Evolutionary conservation across 495 filamentous ascomycete genomes (phyloP).

Genomic region (Echria macrotheca): DNA sequence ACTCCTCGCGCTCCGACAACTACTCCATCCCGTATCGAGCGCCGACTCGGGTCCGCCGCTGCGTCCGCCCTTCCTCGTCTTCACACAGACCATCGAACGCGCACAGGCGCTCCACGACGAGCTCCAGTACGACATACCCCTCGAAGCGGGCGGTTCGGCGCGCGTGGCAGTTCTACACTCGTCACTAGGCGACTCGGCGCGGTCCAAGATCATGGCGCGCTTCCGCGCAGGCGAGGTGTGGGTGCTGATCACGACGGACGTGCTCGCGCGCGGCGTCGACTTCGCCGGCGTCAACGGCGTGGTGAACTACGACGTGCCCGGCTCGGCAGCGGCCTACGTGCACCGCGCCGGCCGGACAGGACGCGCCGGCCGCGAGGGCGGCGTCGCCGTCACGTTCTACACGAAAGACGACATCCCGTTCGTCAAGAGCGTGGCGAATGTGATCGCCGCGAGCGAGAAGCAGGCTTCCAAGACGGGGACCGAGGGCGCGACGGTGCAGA

Average conservation of each 20-base stretch:
- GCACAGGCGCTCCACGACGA: slow-evolving; percentile 83
- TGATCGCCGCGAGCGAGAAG: slow-evolving; percentile 80
- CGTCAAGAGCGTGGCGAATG: slow-evolving; percentile 86
- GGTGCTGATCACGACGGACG: slow-evolving; percentile 92
- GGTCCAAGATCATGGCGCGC: slow-evolving; percentile 74
- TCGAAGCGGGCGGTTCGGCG: slow-evolving; percentile 75
- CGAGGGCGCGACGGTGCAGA: slow-evolving; percentile 52
- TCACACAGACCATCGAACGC: slow-evolving; percentile 89
- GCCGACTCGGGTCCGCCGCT: slow-evolving; percentile 55
- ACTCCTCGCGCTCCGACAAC: slow-evolving; percentile 81
- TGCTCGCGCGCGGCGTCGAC: slow-evolving; percentile 85
- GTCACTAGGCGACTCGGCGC: slow-evolving; percentile 68
- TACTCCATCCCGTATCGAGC: slow-evolving; percentile 71
- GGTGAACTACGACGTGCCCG: slow-evolving; percentile 94
- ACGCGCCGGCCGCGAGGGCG: slow-evolving; percentile 78
- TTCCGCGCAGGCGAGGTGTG: slow-evolving; percentile 93
- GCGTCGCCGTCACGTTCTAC: slow-evolving; percentile 89
- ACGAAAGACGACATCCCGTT: slow-evolving; percentile 91
- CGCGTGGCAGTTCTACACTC: slow-evolving; percentile 90
- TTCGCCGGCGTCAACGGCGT: slow-evolving; percentile 90
- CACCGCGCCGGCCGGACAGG: slow-evolving; percentile 92
- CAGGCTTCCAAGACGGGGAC: slow-evolving; percentile 36
- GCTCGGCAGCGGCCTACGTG: slow-evolving; percentile 79
- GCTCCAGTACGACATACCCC: slow-evolving; percentile 89
- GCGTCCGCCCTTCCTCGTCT: slow-evolving; percentile 84